A percentile compares a stretch with the other conserved stretches of the same genome.
These are phyloP conservation scores for Kodamaea kaohsiungensis DNA, from an alignment of 805 yeast species.

Conservation along the genomic window DNA sequence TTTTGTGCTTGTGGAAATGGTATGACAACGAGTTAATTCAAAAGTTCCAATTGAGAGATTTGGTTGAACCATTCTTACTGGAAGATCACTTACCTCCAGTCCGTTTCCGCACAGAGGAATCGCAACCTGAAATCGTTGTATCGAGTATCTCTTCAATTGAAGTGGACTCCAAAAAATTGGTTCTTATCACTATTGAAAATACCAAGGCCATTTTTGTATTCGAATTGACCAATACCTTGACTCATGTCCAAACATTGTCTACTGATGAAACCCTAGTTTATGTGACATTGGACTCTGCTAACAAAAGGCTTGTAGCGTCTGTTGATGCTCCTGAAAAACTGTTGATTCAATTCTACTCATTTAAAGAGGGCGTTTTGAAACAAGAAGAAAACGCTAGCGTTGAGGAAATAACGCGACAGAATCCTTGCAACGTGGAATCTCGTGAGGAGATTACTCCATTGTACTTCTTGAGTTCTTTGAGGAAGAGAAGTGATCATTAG, in stretches of 20 bases:
- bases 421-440: constrained; percentile 34
- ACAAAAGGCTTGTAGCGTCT: constrained; percentile 25
- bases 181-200: constrained; percentile 54
- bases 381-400: constrained; percentile 10
- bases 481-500: constrained; percentile 66
- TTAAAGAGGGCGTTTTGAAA: constrained; percentile 21
- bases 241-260: constrained; percentile 34
- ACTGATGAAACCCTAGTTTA: constrained; percentile 29
- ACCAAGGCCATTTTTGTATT: constrained; percentile 47
- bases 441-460: constrained; percentile 48
- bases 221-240: constrained; percentile 25
- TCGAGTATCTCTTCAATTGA: constrained; percentile 41
- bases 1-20: constrained; percentile 81
- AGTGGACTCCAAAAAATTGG: constrained; percentile 20
- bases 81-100: constrained; percentile 65
- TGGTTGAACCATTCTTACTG: constrained; percentile 43
- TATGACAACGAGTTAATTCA: constrained; percentile 43
- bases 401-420: constrained; percentile 11
- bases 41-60: constrained; percentile 48
- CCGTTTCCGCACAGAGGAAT: constrained; percentile 55
- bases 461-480: constrained; percentile 48
- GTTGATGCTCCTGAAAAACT: constrained; percentile 29
- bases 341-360: constrained; percentile 26
- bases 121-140: constrained; percentile 55
- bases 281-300: constrained; percentile 19